Base-by-base conservation (phyloP, 2,329 filamentous ascomycete genomes). In the Leptodontidium sp. region DNA sequence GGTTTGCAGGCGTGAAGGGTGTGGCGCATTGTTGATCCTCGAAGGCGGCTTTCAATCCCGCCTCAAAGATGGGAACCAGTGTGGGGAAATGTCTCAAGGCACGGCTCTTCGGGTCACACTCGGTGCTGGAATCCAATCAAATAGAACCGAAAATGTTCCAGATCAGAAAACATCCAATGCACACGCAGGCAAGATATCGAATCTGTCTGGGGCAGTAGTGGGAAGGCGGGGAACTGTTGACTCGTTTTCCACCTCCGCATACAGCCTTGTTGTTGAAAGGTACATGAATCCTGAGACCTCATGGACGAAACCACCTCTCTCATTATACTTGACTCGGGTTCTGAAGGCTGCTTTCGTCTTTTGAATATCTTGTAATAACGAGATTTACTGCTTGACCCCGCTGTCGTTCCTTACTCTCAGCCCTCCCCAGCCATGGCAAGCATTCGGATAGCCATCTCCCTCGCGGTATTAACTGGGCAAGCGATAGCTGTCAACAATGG, bases 401-500 rank as follows among this genome's bases (percentile, higher is more conserved):
- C 8, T n/a, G 11, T 47, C 21, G 5, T 47, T 7, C 45, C 14
- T 47, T 4, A 21, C 12, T 21, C 1, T 40, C 5, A 24, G 29
- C 24, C n/a, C 45, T 11, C 24, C n/a, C 45, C n/a, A 47, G 26
- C 11, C 14, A 66, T 66, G 64, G 52, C 59, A 5, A 53, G 52
- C n/a, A 32, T 53, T 32, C 21, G 52, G 11, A 50, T 58, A 17
- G 15, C 29, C 53, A 35, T 32, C 4, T 26, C 49, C 29, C n/a
- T 62, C 21, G 47, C 64, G 21, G 64, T 26, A 12, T 47, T 69
- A 1, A 50, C 57, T 32, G 55, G 61, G 14, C 50, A 64, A 21
- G 70, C 40, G 2, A 24, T 59, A 8, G 75, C 75, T 2, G 72
- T 79, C 67, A 77, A 80, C 65, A 80, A 81, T 79, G 79, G 79